These are phyloP conservation scores for Capronia americana DNA, from an alignment of 2,329 filamentous ascomycete species.

Conservation along the genomic window DNA sequence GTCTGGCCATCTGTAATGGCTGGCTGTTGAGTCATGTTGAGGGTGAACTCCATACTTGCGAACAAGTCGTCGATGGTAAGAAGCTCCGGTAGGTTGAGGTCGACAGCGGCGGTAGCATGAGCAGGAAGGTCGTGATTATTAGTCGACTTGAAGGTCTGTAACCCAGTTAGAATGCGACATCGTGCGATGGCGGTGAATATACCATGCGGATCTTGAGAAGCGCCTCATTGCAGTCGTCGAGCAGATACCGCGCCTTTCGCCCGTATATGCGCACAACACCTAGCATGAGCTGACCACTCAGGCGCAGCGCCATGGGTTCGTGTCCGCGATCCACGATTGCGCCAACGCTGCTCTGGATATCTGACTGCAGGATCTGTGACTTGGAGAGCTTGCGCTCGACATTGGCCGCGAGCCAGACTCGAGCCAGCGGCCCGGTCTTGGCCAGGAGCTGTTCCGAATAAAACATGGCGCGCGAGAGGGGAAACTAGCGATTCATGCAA, in stretches of 20 bases:
- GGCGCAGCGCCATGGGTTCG: constrained; percentile 89
- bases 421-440: constrained; percentile 95
- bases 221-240: constrained; percentile 97
- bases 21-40: constrained; percentile 78
- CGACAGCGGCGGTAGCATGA: constrained; percentile 80
- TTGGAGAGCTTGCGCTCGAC: constrained; percentile 98
- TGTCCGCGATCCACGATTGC: constrained; percentile 93
- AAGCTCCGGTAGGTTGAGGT: constrained; percentile 86
- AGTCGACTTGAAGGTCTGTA: constrained; percentile 86
- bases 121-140: constrained; percentile 95
- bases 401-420: constrained; percentile 98
- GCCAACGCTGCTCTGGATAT: constrained; percentile 91
- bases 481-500: not conserved
- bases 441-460: constrained; percentile 95
- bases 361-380: constrained; percentile 91
- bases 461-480: constrained; percentile 70
- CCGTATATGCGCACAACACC: constrained; percentile 98
- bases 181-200: constrained; percentile 40
- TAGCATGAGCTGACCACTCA: constrained; percentile 91
- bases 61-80: constrained; percentile 93
- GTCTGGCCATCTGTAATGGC: constrained; percentile 25
- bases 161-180: constrained; percentile 44
- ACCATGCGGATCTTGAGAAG: constrained; percentile 99
- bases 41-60: constrained; percentile 80
- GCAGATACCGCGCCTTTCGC: constrained; percentile 91